Evolutionary conservation across 768 basidiomycete genomes (phyloP), one percentile per base, ranked within the genome.

Genomic region (Daedaleopsis nitida): DNA sequence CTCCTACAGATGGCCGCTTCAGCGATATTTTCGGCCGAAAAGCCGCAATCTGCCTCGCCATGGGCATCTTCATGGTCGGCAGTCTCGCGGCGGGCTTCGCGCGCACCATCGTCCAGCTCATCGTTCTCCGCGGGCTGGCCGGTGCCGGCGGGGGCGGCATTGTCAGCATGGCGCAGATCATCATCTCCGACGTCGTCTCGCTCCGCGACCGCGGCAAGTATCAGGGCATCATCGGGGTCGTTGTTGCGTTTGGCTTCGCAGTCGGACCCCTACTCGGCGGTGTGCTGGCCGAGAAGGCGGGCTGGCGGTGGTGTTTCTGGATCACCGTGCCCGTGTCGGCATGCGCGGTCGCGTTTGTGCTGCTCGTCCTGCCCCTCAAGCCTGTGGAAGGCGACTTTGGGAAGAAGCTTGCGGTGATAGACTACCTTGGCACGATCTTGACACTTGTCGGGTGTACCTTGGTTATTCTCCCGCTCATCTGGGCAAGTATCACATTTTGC

Each of bases 231-330:
- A 86, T 88, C 21, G 84, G 86, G 3, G 83, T 79, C 5, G 78
- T 83, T 13, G 77, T 83, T 16, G 85, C 86, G 1, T 72, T 87
- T 12, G 86, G 87, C 4, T 89, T 86, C 66, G 81, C 83, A 0
- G 77, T 88, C 5, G 89, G 89, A 0, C 89, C 89, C 0, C 75
- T 88, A 0, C 75, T 91, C 5, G 89, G 89, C 6, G 89, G 90
- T 55, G 80, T 80, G 0, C 72, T 91, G 42, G 78, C 86, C 3
- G 77, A 89, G 69, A 84, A 82, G 55, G 83, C 79, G 5, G 80
- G 80, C 52, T 89, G 88, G 88, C 75, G 82, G 83, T 90, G 89
- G 88, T 89, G 87, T 68, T 89, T 89, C 71, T 90, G 88, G 85
- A 78, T 91, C 50, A 86, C 83, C 23, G 76, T 91, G 1, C 89